phyloP scores from a whole-genome alignment of 192 early-diverging fungal genomes.

The Linnemannia exigua region DNA sequence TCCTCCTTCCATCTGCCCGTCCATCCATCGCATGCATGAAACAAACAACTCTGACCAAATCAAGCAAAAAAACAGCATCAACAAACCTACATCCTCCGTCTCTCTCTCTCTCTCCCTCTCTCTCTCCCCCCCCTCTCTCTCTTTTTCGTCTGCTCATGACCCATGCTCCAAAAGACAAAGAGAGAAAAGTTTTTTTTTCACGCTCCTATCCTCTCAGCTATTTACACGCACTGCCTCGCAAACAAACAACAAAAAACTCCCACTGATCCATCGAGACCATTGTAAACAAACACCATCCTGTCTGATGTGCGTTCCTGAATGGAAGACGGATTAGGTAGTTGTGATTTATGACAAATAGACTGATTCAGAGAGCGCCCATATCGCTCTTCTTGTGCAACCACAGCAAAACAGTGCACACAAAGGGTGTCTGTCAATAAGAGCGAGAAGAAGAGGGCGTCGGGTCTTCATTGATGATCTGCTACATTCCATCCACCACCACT shows the following conservation, averaged over 20 bases:
- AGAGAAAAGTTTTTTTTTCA: neutral
- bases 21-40: constrained; percentile 7
- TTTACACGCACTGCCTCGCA: neutral
- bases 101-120: neutral
- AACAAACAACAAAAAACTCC: neutral
- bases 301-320: too few species aligned
- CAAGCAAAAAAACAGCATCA: neutral
- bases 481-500: neutral
- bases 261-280: neutral
- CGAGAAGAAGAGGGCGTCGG: neutral
- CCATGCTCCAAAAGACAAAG: neutral
- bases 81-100: neutral
- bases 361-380: too few species aligned
- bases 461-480: neutral
- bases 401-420: neutral
- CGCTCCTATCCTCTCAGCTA: neutral
- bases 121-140: neutral
- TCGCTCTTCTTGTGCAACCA: neutral
- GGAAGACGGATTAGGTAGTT: too few species aligned
- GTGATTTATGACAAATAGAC: too few species aligned
- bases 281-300: neutral
- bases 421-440: too few species aligned
- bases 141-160: neutral
- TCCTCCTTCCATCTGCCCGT: neutral
- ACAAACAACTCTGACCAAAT: neutral